Percentiles rank a stretch among this genome's conserved stretches.
Conservation (phyloP, 1,284 basidiomycete genomes). For the Schizophyllum amplum region DNA sequence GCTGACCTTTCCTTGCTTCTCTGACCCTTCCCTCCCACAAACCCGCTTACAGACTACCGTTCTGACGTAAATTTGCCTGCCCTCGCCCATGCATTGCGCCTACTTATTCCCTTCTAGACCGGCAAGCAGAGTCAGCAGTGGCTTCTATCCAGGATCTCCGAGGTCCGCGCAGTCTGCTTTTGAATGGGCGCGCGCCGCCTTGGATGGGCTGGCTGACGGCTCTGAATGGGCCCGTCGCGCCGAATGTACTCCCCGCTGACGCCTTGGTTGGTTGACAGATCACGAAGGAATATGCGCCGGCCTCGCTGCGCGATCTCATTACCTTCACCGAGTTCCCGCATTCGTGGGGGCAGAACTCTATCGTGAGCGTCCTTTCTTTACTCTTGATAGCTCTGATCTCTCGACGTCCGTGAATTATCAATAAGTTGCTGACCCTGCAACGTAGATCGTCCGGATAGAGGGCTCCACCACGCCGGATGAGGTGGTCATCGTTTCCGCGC, state of each 20-base stretch:
- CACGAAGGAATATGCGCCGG: conserved; percentile 52
- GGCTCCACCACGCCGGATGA: conserved; percentile 57
- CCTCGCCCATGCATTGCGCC: conserved; percentile 3
- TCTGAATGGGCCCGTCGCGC: no score
- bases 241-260: no score
- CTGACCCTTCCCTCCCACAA: conserved; percentile 8
- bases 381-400: no score
- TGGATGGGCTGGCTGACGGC: no score
- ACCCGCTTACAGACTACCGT: conserved; percentile 59
- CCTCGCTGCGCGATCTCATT: conserved; percentile 48
- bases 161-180: conserved; percentile 36
- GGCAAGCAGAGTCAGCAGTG: conserved; percentile 80
- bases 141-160: conserved; percentile 65
- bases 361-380: conserved; percentile 40
- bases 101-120: conserved; percentile 35
- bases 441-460: conserved; percentile 63
- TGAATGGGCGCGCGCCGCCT: conserved; percentile 4
- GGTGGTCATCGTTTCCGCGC: conserved; percentile 70
- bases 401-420: no score
- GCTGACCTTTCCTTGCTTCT: conserved; percentile 21
- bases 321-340: conserved; percentile 78
- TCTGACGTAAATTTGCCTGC: conserved; percentile 47
- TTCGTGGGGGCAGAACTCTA: conserved; percentile 87
- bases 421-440: not conserved
- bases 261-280: conserved; percentile 37